Conservation (phyloP, 345 rosid genomes). For the Leavenworthia alabamica region DNA sequence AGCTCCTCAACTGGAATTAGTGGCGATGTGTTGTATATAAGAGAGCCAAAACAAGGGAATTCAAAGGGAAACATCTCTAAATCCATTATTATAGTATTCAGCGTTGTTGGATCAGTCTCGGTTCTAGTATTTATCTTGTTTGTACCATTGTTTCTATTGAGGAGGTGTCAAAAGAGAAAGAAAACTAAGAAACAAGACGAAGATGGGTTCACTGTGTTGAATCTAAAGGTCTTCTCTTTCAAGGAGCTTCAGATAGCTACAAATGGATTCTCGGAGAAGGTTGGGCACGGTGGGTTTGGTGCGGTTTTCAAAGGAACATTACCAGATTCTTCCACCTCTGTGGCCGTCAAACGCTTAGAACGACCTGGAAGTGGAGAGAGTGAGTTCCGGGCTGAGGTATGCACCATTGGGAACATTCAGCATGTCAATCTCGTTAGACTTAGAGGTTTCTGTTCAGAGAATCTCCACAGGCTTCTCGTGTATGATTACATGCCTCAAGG, state of each 20-base stretch:
- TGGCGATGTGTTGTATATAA: conserved; percentile 40
- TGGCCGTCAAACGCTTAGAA: conserved; percentile 65
- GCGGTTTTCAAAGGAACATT: conserved; percentile 50
- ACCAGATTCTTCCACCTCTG: conserved; percentile 36
- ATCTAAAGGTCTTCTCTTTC: conserved; percentile 55
- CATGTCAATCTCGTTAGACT: conserved; percentile 66
- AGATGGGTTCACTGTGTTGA: conserved; percentile 44
- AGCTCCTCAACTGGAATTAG: conserved; percentile 30
- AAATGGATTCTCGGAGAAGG: conserved; percentile 40
- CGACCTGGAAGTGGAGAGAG: conserved; percentile 53
- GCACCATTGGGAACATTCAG: conserved; percentile 68
- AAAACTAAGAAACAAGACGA: conserved; percentile 35
- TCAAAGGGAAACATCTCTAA: conserved; percentile 35
- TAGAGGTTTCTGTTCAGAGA: conserved; percentile 61
- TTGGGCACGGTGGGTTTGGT: conserved; percentile 71
- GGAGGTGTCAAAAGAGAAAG: conserved; percentile 38
- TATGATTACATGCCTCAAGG: conserved; percentile 66
- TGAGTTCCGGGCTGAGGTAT: conserved; percentile 60
- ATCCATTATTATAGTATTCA: conserved; percentile 37
- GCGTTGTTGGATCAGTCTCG: conserved; percentile 46
- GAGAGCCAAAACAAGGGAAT: conserved; percentile 38
- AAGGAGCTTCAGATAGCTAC: conserved; percentile 47
- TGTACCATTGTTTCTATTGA: conserved; percentile 34
- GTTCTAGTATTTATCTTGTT: conserved; percentile 33
- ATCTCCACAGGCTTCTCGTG: conserved; percentile 52